These are phyloP conservation scores for Verticillium nubilum DNA, from an alignment of 2,329 filamentous ascomycete species.

Conservation along the genomic window DNA sequence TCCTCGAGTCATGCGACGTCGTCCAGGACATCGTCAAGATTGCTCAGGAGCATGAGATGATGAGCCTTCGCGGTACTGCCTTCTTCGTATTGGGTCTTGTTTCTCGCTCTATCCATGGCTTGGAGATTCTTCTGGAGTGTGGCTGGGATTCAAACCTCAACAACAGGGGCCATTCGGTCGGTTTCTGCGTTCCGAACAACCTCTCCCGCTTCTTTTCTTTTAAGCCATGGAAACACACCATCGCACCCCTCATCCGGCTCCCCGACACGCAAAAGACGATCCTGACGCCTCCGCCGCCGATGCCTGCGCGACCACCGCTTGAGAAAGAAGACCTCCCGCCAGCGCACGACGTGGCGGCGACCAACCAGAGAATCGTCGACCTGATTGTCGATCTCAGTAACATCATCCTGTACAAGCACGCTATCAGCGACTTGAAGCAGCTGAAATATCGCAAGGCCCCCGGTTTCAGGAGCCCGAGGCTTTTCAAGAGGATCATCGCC, in stretches of 20 bases:
- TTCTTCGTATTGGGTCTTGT: slow-evolving; percentile 95
- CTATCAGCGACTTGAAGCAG: slow-evolving; percentile 74
- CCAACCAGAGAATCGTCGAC: slow-evolving; percentile 77
- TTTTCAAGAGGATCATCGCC: slow-evolving; percentile 82
- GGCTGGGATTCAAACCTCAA: slow-evolving; percentile 94
- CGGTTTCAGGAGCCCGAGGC: slow-evolving; percentile 66
- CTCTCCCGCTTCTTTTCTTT: slow-evolving; percentile 75
- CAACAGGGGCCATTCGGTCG: slow-evolving; percentile 73
- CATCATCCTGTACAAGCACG: slow-evolving; percentile 85
- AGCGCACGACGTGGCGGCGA: slow-evolving; percentile 53
- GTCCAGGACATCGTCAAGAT: slow-evolving; percentile 84
- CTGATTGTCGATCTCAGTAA: slow-evolving; percentile 86
- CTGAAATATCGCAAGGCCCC: slow-evolving; percentile 70
- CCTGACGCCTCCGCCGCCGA: slow-evolving; percentile 33
- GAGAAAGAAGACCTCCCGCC: slow-evolving; percentile 33
- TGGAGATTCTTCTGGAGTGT: slow-evolving; percentile 83
- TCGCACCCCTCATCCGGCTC: slow-evolving; percentile 39
- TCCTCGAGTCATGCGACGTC: slow-evolving; percentile 84
- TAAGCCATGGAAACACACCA: slow-evolving; percentile 49
- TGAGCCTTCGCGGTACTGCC: slow-evolving; percentile 90
- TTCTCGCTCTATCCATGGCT: slow-evolving; percentile 82
- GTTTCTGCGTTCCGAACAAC: slow-evolving; percentile 79
- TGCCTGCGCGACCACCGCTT: slow-evolving; percentile 34
- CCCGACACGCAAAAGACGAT: slow-evolving; percentile 50
- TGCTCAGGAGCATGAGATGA: slow-evolving; percentile 79